Base-by-base conservation (phyloP, 2,329 filamentous ascomycete genomes). In the Xylaria sp. region DNA sequence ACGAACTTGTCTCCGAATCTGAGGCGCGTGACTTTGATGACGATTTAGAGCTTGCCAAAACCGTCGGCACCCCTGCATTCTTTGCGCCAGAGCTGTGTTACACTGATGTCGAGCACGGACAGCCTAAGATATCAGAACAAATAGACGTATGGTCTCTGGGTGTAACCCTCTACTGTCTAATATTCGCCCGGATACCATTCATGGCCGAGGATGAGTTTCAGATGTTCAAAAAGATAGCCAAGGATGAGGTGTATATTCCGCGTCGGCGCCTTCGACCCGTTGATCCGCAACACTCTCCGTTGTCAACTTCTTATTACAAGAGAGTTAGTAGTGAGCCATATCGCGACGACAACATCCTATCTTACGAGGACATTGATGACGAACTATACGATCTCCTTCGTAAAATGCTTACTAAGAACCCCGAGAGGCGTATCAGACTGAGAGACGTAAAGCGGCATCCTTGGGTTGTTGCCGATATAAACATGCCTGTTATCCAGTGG, bases 141-240 rank as follows among this genome's bases (percentile, higher is more conserved):
- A 97, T 99, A 72, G 96, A 99, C 76, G 90, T 99, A 17, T 99
- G 96, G 96, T 97, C 96, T 11, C 84, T 99, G 25, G 96, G 96
- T 25, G 93, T 99, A 22, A 99, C 96, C 0, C 86, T 99, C 1
- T 99, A 97, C 80, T 97, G 95, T 75, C 89, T 99, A 78, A 89
- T 99, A 62, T 99, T 92, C 77, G 96, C 94, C 15, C 92, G 96
- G 60, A 92, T 97, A 45, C 96, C 96, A 0, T 99, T 98, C 76
- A 86, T 96, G 72, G 94, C 94, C 56, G 91, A 96, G 75, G 94
- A 96, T 73, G 93, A 97, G 74, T 97, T 92, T 77, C 92, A 92
- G 68, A 91, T 99, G 82, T 97, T 97, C 82, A 89, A 90, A 71
- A 92, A 92, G 70, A 97, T 99, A 72, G 94, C 94, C 17, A 96